These are phyloP conservation scores for Cymbidium sinense DNA, from an alignment of 106 monocot genomes.

Conservation along the genomic window DNA sequence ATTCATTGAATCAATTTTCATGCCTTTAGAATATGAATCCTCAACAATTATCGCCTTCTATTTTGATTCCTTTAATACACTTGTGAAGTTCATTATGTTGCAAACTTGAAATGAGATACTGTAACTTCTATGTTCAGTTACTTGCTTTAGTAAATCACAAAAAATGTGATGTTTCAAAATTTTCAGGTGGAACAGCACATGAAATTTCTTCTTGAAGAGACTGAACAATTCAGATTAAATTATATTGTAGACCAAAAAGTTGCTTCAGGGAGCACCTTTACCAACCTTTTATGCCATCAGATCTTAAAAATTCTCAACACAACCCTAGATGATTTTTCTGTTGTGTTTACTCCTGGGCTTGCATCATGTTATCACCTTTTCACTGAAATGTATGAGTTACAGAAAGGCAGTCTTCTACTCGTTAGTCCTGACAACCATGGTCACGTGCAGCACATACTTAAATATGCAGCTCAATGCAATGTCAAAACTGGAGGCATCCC, in stretches of 20 bases:
- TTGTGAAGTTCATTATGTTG: not conserved
- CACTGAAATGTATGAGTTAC: conserved; percentile 18
- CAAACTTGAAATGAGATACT: not conserved
- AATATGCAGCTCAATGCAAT: not conserved
- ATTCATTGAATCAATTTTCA: not conserved
- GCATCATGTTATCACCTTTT: conserved; percentile 19
- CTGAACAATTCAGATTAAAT: not conserved
- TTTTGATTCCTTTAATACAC: not conserved
- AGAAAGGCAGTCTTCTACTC: conserved; percentile 20
- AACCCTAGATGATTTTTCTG: conserved; percentile 17
- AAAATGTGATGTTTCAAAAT: not conserved
- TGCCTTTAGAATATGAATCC: not conserved
- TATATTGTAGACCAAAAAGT: not conserved
- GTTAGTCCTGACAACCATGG: conserved; percentile 15
- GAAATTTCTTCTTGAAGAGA: conserved; percentile 21
- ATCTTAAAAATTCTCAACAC: conserved; percentile 27
- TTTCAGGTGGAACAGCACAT: conserved; percentile 23
- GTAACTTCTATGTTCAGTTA: not conserved
- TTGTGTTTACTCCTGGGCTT: conserved; percentile 24
- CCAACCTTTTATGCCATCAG: conserved; percentile 5
- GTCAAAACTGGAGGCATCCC: conserved; percentile 12
- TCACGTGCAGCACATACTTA: not conserved
- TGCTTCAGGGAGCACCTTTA: conserved; percentile 2
- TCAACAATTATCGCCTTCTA: not conserved
- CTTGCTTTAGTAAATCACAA: not conserved